A percentile compares a stretch with the other conserved stretches of the same genome.
phyloP scores from a whole-genome alignment of 305 asterid species.

The Fraxinus latifolia region DNA sequence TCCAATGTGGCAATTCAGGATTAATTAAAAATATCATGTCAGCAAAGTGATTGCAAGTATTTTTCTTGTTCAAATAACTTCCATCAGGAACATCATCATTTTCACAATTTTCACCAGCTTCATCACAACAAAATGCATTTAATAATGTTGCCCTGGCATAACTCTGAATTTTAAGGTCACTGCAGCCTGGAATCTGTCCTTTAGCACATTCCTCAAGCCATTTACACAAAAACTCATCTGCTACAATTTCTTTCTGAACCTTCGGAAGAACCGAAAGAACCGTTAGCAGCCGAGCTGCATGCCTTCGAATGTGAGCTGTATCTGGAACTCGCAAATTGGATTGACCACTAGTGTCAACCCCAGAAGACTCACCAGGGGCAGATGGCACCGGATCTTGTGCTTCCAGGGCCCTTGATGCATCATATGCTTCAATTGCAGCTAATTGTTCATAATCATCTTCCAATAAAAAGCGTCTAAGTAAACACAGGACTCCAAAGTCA shows the following conservation, averaged over 20 bases:
- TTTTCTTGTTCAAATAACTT: constrained; percentile 28
- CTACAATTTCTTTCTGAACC: constrained; percentile 64
- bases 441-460: constrained; percentile 96
- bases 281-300: constrained; percentile 81
- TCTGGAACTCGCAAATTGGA: constrained; percentile 84
- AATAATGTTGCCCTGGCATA: constrained; percentile 86
- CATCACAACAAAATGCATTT: constrained; percentile 62
- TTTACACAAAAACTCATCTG: constrained; percentile 64
- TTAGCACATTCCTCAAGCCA: constrained; percentile 97
- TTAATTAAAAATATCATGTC: constrained; percentile 81
- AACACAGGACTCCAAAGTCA: constrained; percentile 65
- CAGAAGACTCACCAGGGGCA: constrained; percentile 53
- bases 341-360: constrained; percentile 39
- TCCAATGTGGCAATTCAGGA: constrained; percentile 91
- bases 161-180: constrained; percentile 88
- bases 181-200: constrained; percentile 76
- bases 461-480: constrained; percentile 75
- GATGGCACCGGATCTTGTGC: constrained; percentile 51
- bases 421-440: constrained; percentile 97
- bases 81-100: constrained; percentile 36
- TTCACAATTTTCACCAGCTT: constrained; percentile 37
- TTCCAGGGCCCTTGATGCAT: constrained; percentile 76
- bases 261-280: constrained; percentile 77
- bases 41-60: constrained; percentile 56
- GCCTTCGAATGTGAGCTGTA: constrained; percentile 88